Base-by-base conservation (phyloP, 169 alveolate species). In the Amoebophrya sp. region DNA sequence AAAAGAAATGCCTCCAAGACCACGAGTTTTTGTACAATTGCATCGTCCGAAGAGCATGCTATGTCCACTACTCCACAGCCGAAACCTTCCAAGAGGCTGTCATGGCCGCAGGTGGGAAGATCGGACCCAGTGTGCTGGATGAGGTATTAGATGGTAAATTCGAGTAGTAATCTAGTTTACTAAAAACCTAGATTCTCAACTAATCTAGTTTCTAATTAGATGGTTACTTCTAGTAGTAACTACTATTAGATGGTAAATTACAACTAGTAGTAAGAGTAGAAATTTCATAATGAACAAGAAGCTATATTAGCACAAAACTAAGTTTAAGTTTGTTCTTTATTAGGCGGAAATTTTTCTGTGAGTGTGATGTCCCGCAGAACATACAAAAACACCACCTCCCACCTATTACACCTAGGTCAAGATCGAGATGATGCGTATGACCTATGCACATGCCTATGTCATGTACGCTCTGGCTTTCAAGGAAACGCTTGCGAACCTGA, bases 401-500 rank as follows among this genome's bases (percentile, higher is more conserved):
- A n/a, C n/a, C n/a, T n/a, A n/a, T n/a, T n/a, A n/a, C n/a, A n/a
- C n/a, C n/a, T 18, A 65, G 83, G 83, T 65, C 3, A 65, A 65
- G 83, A 65, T 65, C 83, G 83, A 65, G 83, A 65, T 65, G 83
- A 65, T 65, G 83, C 83, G 83, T 18, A 65, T 65, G 83, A 65
- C 83, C 33, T 65, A 65, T 36, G 18, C 83, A 6, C 83, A 65
- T 36, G 83, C 83, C 83, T 65, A 65, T 36, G 83, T 65, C 39
- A 65, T 65, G 83, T 65, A 65, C 33, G 83, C 83, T 6, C 1
- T 26, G 36, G 83, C 83, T 18, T 65, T 65, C 83, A 29, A 0
- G 38, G 83, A 65, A 36, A 6, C 12, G 33, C 83, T 65, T 29
- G 33, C 12, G 2, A 10, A 65, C 10, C 39, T 18, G 83, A n/a